Evolutionary conservation across 495 filamentous ascomycete species (phyloP).

Genomic region (Penicillium ucsense): DNA sequence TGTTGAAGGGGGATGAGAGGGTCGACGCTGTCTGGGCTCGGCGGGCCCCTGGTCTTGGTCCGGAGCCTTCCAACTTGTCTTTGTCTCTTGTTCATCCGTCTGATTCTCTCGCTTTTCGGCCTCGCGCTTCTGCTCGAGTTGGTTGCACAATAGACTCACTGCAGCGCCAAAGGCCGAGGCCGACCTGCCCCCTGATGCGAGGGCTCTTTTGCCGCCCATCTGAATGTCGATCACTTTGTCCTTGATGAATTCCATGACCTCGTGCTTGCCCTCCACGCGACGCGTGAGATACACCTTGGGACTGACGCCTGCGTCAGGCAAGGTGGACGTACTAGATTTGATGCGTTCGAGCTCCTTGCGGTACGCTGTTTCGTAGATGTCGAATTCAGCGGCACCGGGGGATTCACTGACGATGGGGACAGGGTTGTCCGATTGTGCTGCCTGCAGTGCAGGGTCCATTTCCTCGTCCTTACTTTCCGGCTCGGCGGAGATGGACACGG

Average conservation of each 20-base stretch:
- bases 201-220: constrained; percentile 4
- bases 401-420: constrained; percentile 61
- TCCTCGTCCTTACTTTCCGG: constrained; percentile 15
- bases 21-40: neutral
- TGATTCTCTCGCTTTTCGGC: neutral
- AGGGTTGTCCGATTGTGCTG: constrained; percentile 4
- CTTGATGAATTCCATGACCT: constrained; percentile 31
- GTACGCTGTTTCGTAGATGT: constrained; percentile 84
- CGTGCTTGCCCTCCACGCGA: constrained; percentile 45
- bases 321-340: constrained; percentile 21
- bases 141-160: constrained; percentile 11
- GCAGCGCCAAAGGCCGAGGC: constrained; percentile 11
- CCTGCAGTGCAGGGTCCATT: constrained; percentile 3
- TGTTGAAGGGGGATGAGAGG: constrained; percentile 7
- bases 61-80: neutral
- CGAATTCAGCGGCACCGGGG: constrained; percentile 67
- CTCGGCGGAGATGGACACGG: constrained; percentile 12
- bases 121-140: constrained; percentile 14
- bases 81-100: no score
- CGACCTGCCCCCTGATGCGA: neutral
- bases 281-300: constrained; percentile 49
- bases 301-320: constrained; percentile 19
- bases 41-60: neutral
- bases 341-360: constrained; percentile 72
- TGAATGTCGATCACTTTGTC: constrained; percentile 21